Evolutionary conservation across 306 rosid genomes (phyloP), one percentile per base, ranked within the genome.

Genomic region (Quercus suber): DNA sequence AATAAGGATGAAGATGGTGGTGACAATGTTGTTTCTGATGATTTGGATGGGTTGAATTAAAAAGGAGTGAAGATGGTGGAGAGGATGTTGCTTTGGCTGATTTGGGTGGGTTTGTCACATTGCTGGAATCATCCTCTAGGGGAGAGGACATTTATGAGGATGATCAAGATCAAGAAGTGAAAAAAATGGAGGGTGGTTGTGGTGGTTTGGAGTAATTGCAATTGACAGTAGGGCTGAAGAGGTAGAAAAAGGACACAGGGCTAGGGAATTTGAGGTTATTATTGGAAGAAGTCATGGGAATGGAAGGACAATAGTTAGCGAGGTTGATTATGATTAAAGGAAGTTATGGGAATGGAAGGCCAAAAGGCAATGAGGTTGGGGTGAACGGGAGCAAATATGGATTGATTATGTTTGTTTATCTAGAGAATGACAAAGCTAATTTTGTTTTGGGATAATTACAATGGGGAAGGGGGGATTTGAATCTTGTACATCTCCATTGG

Each of bases 301-400:
- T 5, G 35, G 52, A 41, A 25, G 14, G 21, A 53, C 20, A n/a
- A 28, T 65, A 11, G 1, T 6, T 5, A 28, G n/a, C 71, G 83
- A 75, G 23, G 33, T 69, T 72, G 80, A 37, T 37, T 37, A 37
- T 37, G 43, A 37, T 37, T 37, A 37, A 7, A 37, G 43, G 12
- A 41, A 41, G 11, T 41, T 1, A 41, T 41, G 45, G 45, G 45
- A 41, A 41, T 41, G 45, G 45, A 41, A 7, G 45, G 3, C 45
- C 45, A 8, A 41, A 37, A 41, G 45, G 45, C 45, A 41, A 41
- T 41, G 45, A 41, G 12, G 45, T 41, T 41, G 45, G 63, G 61
- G 11, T 53, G 13, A 82, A 23, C 56, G 80, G 82, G 63, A 73
- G 33, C 49, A 76, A 27, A 83, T 69, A 6, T 37, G 87, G 82